Evolutionary conservation across 345 rosid species (phyloP).

Genomic region (thale cress (Arabidopsis thaliana)): DNA sequence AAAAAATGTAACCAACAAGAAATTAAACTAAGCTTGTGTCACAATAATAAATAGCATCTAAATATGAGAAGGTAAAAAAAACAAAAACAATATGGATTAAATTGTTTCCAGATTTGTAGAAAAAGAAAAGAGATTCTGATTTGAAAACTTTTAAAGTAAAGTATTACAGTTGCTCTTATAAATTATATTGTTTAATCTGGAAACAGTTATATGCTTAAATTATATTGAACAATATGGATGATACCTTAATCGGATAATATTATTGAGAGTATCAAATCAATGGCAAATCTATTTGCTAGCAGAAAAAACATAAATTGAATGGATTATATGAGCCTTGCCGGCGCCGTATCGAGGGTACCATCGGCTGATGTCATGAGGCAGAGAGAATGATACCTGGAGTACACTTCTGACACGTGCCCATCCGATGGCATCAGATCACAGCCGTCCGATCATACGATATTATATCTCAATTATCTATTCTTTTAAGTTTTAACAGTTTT

Average conservation of each 20-base stretch:
- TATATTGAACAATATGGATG: background rate
- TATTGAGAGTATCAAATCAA: conserved; percentile 1
- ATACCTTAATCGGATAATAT: background rate
- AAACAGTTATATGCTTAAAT: background rate
- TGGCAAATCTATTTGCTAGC: background rate
- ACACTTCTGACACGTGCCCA: conserved; percentile 19
- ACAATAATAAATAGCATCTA: background rate
- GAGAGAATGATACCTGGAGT: conserved; percentile 43
- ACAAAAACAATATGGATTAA: too few relatives aligned
- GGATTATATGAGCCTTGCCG: conserved; percentile 21
- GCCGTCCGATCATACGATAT: conserved; percentile 31
- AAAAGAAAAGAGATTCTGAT: too few relatives aligned
- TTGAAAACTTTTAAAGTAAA: too few relatives aligned
- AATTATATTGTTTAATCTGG: too few relatives aligned
- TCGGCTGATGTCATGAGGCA: conserved; percentile 44
- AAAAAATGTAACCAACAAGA: background rate
- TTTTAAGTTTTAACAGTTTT: background rate
- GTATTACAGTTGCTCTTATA: too few relatives aligned
- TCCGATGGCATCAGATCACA: conserved; percentile 12
- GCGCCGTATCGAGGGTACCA: conserved; percentile 45
- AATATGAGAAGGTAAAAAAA: background rate
- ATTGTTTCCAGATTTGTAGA: too few relatives aligned
- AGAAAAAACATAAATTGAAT: background rate
- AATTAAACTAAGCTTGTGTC: background rate
- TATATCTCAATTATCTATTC: background rate